Conservation (phyloP, 2,329 filamentous ascomycete genomes). For the Calonectria hongkongensis region DNA sequence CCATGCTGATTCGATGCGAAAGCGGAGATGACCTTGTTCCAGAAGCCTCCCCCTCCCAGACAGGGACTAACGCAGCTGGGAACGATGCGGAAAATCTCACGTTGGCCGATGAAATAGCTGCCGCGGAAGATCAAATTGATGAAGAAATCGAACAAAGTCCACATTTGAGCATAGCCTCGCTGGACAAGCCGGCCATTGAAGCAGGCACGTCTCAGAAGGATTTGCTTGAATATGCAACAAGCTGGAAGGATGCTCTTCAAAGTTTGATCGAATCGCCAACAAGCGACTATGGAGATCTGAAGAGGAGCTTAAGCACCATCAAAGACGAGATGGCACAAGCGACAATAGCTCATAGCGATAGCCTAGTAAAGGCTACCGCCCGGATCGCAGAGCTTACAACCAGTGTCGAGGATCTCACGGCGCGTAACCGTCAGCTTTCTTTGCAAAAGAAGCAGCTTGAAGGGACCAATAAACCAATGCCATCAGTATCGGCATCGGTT, state of each 20-base stretch:
- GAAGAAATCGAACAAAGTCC: not conserved
- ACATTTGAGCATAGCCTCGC: not conserved
- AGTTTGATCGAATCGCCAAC: slow-evolving; percentile 16
- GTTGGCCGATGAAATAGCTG: not conserved
- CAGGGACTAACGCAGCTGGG: not conserved
- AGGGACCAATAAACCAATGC: no score
- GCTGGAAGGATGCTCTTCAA: slow-evolving; percentile 24
- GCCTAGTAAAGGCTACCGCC: not conserved
- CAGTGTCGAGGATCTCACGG: not conserved
- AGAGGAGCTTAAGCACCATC: not conserved
- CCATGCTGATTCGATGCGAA: not conserved
- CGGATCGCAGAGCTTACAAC: no score
- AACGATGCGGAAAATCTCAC: no score
- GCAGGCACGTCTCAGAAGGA: not conserved
- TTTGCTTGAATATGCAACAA: not conserved
- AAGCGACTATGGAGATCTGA: slow-evolving; percentile 2
- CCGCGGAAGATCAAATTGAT: no score
- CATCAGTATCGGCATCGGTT: no score
- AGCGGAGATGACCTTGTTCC: no score
- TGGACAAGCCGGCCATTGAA: not conserved
- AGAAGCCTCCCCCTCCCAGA: not conserved
- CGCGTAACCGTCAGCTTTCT: not conserved
- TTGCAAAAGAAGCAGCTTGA: not conserved
- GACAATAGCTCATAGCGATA: not conserved
- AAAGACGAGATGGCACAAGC: not conserved